Conservation (phyloP, 169 alveolate genomes). For the Toxoplasma gondii region DNA sequence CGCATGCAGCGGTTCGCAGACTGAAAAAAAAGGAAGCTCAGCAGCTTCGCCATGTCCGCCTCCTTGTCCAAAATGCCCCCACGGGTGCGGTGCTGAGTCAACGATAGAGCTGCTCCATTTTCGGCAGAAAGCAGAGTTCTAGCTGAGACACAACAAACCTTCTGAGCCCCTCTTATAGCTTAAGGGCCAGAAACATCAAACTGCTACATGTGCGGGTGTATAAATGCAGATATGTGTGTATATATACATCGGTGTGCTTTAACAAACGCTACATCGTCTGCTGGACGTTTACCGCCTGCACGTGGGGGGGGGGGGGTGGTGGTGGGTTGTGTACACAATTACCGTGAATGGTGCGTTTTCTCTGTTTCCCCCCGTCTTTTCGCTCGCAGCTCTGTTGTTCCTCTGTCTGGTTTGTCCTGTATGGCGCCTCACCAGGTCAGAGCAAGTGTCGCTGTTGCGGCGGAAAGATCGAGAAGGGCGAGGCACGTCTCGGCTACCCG, state of each 20-base stretch:
- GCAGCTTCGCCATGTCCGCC: constrained; percentile 39
- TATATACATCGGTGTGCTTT: no score
- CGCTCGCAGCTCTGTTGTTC: background rate
- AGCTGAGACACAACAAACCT: background rate
- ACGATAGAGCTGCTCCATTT: background rate
- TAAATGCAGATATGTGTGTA: no score
- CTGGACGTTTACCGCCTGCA: no score
- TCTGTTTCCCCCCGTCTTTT: background rate
- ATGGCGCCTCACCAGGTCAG: constrained; percentile 41
- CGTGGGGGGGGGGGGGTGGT: no score
- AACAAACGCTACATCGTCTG: no score
- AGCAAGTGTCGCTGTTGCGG: constrained; percentile 72
- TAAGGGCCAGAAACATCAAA: no score
- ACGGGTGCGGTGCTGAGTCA: constrained; percentile 16
- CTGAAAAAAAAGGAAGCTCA: constrained; percentile 25
- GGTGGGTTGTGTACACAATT: background rate
- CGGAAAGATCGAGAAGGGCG: constrained; percentile 57
- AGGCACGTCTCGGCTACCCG: constrained; percentile 70
- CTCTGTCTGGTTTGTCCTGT: background rate
- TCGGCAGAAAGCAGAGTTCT: background rate
- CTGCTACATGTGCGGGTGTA: no score
- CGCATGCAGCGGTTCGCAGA: background rate
- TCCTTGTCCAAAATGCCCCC: constrained; percentile 59
- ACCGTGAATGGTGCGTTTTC: background rate
- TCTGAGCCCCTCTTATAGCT: no score